Conservation (phyloP, 495 filamentous ascomycete species). For the Xylaria palmicola region DNA sequence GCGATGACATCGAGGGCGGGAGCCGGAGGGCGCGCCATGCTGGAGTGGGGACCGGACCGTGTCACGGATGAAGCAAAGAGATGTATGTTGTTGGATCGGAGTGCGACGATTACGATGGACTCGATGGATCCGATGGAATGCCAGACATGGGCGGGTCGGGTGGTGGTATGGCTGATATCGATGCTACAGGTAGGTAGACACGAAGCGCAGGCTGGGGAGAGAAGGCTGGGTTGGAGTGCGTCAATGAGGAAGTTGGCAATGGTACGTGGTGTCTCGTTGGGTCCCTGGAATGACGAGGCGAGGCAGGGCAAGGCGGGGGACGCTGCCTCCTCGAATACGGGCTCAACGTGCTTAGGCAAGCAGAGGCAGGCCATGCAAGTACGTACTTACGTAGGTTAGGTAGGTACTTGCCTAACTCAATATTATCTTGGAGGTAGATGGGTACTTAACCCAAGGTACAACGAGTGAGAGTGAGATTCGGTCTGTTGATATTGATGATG, state of each 20-base stretch:
- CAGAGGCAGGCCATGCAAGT: no score
- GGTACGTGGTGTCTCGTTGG: no score
- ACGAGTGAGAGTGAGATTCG: no score
- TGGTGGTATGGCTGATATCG: background rate
- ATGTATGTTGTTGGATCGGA: background rate
- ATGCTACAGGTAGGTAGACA: background rate
- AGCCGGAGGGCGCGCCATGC: slow-evolving; percentile 23
- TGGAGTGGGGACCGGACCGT: background rate
- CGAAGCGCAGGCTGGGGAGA: background rate
- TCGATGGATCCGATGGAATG: background rate
- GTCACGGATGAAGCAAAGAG: background rate
- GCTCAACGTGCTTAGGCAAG: no score
- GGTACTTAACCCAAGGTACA: no score
- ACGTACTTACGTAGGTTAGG: no score
- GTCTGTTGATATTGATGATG: no score
- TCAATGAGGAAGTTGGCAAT: no score
- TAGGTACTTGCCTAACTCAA: no score
- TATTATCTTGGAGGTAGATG: no score
- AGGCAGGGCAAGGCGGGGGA: no score
- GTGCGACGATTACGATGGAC: background rate
- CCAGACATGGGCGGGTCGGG: background rate
- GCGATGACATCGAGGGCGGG: slow-evolving; percentile 48
- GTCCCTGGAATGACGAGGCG: background rate
- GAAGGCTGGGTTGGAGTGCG: background rate
- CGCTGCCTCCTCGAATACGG: no score